These are phyloP conservation scores for Helotiales sp. DNA, from an alignment of 2,329 filamentous ascomycete genomes.

Conservation along the genomic window DNA sequence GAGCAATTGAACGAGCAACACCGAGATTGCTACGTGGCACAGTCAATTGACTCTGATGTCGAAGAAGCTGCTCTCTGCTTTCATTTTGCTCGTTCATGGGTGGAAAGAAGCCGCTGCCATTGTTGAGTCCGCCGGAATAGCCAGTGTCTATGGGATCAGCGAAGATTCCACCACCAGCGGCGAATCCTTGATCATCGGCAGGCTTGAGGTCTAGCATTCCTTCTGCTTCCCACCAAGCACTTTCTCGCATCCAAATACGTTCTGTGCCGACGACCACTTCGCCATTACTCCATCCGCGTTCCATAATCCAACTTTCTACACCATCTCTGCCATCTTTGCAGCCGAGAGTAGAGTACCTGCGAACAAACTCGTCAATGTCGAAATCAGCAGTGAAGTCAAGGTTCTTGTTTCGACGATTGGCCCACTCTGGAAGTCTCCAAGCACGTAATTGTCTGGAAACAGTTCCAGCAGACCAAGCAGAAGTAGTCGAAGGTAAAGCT, in stretches of 20 bases:
- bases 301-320: constrained; percentile 90
- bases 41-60: constrained; percentile 24
- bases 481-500: constrained; percentile 69
- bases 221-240: constrained; percentile 97
- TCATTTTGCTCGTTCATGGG: constrained; percentile 63
- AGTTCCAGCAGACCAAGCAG: constrained; percentile 88
- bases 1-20: constrained; percentile 60
- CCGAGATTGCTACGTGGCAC: constrained; percentile 48
- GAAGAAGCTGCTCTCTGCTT: constrained; percentile 71
- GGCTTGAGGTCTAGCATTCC: constrained; percentile 87
- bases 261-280: constrained; percentile 90
- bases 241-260: constrained; percentile 93
- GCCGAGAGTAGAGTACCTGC: constrained; percentile 78
- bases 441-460: constrained; percentile 90
- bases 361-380: constrained; percentile 86
- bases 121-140: constrained; percentile 57
- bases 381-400: constrained; percentile 98
- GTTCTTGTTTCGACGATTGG: constrained; percentile 85
- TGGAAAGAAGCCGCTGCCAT: constrained; percentile 69
- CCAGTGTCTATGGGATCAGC: constrained; percentile 67
- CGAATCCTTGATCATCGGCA: constrained; percentile 29
- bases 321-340: constrained; percentile 90
- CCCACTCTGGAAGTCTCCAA: constrained; percentile 95
- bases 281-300: constrained; percentile 97
- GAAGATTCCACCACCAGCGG: constrained; percentile 49